Conservation (phyloP, 208 protist genomes). For the Tritrichomonas foetus region DNA sequence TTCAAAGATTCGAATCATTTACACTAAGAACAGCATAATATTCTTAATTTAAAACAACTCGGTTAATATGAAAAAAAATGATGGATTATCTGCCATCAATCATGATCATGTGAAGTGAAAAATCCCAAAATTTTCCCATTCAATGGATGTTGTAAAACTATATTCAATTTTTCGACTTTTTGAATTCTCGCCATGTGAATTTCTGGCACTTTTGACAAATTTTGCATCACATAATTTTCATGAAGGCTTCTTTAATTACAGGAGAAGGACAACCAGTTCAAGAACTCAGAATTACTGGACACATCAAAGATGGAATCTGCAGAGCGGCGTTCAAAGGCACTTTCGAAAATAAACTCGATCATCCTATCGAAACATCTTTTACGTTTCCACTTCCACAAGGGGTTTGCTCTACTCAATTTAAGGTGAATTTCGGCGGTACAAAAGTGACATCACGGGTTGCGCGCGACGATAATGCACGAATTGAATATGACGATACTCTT, state of each 20-base stretch:
- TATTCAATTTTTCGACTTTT: no score
- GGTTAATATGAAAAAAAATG: no score
- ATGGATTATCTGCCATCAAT: no score
- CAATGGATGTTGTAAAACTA: no score
- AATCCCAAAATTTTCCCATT: no score
- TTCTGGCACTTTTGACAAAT: no score
- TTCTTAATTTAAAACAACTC: no score
- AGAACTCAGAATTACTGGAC: not conserved
- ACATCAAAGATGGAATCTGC: not conserved
- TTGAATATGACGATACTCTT: conserved; percentile 16
- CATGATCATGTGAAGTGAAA: no score
- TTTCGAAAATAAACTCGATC: conserved; percentile 11
- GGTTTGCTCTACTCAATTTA: not conserved
- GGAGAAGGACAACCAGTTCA: not conserved
- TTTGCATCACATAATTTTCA: no score
- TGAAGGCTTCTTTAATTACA: not conserved
- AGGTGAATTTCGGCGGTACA: not conserved
- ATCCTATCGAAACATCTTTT: not conserved
- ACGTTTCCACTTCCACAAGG: not conserved
- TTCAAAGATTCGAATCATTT: no score
- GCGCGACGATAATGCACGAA: not conserved
- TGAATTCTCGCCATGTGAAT: no score
- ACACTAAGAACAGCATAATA: no score
- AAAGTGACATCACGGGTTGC: not conserved
- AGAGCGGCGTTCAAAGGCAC: not conserved